Conservation (phyloP, 2,329 filamentous ascomycete genomes). For the Aureobasidium sp. region DNA sequence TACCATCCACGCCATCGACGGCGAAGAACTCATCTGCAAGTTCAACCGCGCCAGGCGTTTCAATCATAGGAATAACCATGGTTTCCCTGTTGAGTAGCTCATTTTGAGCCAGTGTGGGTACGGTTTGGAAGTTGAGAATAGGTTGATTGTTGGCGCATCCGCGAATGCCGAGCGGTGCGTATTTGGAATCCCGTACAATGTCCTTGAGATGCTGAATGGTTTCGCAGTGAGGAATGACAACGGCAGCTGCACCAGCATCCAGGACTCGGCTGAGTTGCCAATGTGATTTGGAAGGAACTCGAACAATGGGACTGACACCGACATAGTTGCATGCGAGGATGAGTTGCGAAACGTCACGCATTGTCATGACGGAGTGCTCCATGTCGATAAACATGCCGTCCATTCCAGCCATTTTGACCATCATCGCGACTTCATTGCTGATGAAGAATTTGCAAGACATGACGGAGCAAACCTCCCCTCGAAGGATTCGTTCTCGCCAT, state of each 20-base stretch:
- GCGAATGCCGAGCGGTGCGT: slow-evolving; percentile 33
- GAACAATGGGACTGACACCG: slow-evolving; percentile 38
- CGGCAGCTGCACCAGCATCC: slow-evolving; percentile 36
- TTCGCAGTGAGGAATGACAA: slow-evolving; percentile 38
- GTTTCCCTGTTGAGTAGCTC: slow-evolving; percentile 32
- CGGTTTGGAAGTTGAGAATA: slow-evolving; percentile 30
- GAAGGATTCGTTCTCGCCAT: background rate
- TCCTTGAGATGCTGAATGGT: slow-evolving; percentile 33
- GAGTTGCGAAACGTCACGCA: slow-evolving; percentile 33
- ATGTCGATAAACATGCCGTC: slow-evolving; percentile 41
- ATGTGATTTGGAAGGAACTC: slow-evolving; percentile 34
- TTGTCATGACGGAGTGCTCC: slow-evolving; percentile 37
- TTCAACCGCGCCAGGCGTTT: slow-evolving; percentile 35
- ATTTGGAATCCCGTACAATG: slow-evolving; percentile 34
- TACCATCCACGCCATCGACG: slow-evolving; percentile 37
- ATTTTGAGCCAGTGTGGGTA: slow-evolving; percentile 32
- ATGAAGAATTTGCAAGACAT: slow-evolving; percentile 28
- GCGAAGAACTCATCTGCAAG: slow-evolving; percentile 37
- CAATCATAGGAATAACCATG: slow-evolving; percentile 40
- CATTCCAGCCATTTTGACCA: slow-evolving; percentile 37
- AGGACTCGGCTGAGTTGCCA: slow-evolving; percentile 35
- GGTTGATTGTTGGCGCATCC: slow-evolving; percentile 34
- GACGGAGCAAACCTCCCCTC: slow-evolving; percentile 5
- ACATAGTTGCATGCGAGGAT: slow-evolving; percentile 35
- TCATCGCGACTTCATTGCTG: slow-evolving; percentile 33